Evolutionary conservation across 1,139 yeast species (phyloP), one percentile per base, ranked within the genome.

Genomic region (Pichia sp.): DNA sequence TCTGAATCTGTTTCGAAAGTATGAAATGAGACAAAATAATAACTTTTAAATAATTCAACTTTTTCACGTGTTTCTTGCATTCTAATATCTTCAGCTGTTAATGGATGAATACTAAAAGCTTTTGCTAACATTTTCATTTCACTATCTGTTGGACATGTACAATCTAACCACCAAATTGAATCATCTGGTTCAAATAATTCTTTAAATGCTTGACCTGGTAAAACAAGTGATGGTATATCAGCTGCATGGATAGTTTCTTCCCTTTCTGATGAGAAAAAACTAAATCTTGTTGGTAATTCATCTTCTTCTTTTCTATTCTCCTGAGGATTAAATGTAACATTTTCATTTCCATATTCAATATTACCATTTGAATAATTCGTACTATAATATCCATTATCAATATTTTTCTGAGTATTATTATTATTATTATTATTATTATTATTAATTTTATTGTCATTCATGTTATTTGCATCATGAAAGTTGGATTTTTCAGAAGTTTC

Each of bases 221-320:
- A 69, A 5, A 85, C 77, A 49, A 90, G 67, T 1, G 92, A 77
- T 4, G 94, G 84, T 36, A 90, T 71, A 59, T 87, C 96, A 1
- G 95, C 82, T 1, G 96, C 85, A 65, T 90, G 97, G 20, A 86
- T 74, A 0, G 97, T 92, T 57, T 84, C 95, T 48, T 87, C 96
- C 9, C 80, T 69, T 47, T 83, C 87, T 0, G 94, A 78, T 36
- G 82, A 78, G 63, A 87, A 90, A 61, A 87, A 87, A 31, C 94
- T 78, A 64, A 85, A 90, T 47, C 97, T 68, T 55, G 85, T 90
- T 20, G 89, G 87, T 27, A 69, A 60, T 34, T 51, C 57, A 33
- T 48, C 51, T 32, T 45, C 53, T 34, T 47, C 49, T 32, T 47
- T 41, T 9, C 35, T 40, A 37, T 39, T 46, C 5, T 39, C 46